Base-by-base conservation (phyloP, 345 rosid genomes). In the Laguncularia racemosa region DNA sequence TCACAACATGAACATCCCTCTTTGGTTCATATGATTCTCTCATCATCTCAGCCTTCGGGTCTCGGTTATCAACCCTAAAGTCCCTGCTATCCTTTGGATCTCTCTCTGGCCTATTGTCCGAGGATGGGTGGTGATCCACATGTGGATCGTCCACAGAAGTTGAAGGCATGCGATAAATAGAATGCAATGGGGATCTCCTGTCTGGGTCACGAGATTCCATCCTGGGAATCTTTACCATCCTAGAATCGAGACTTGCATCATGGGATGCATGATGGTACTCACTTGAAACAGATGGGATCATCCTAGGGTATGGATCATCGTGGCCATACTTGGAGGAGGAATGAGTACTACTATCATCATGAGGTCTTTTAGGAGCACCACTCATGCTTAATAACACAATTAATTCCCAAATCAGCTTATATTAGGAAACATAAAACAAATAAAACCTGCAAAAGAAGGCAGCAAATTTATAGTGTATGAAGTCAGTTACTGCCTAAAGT, bases 161-260 rank as follows among this genome's bases (percentile, higher is more conserved):
- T 0, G 84, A 70, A 0, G 86, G 81, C 63, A 84, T 65, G 48
- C 92, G 73, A 60, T 80, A 82, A 13, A 74, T 47, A 0, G 81
- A 69, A 53, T 80, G 90, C 65, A 92, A 47, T 55, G 97, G 99
- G 0, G 95, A 93, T 68, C 95, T 87, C 61, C 90, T 80, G 71
- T 88, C 96, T 0, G 67, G 64, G 64, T 87, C 99, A 58, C 88
- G 88, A 57, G 89, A 71, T 46, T 88, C 96, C 40, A 67, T 70
- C 47, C 95, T 73, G 2, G 88, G 81, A 77, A 73, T 73, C 78
- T 91, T 93, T 5, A 64, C 70, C 16, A 70, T 38, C 70, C 97
- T 76, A 57, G 77, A 69, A 45, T 89, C 99, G 18, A 71, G 76
- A 28, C 72, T 58, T 6, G 75, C 65, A 54, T 89, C 97, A 21